Evolutionary conservation across 192 early-diverging fungal genomes (phyloP).

Genomic region (Phycomyces blakesleeanus): DNA sequence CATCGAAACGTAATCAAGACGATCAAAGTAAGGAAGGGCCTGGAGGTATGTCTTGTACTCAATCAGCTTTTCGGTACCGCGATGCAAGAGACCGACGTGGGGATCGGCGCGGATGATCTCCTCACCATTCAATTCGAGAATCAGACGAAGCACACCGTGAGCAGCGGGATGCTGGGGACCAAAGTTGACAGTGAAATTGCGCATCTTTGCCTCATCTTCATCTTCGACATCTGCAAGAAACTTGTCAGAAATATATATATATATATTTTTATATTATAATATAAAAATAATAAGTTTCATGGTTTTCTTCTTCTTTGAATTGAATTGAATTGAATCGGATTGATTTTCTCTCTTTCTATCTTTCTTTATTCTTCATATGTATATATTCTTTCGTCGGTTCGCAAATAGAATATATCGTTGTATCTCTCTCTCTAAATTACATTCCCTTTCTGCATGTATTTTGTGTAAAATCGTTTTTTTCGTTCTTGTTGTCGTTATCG

Average conservation of each 20-base stretch:
- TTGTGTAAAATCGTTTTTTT: too few species aligned
- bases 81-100: conserved; percentile 94
- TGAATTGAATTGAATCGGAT: background rate
- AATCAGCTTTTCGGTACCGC: conserved; percentile 98
- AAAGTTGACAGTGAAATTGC: conserved; percentile 95
- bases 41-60: conserved; percentile 99
- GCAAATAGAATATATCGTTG: too few species aligned
- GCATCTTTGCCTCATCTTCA: conserved; percentile 47
- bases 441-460: too few species aligned
- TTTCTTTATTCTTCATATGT: background rate
- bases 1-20: conserved; percentile 98
- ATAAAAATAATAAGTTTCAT: background rate
- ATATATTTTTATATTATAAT: background rate
- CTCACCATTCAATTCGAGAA: conserved; percentile 92
- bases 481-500: background rate
- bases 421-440: too few species aligned
- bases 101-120: conserved; percentile 91
- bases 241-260: background rate
- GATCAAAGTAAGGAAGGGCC: conserved; percentile 98
- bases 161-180: conserved; percentile 99
- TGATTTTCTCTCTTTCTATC: background rate
- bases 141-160: conserved; percentile 70
- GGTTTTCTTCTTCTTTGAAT: background rate
- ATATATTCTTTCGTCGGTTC: too few species aligned
- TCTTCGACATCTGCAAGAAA: conserved; percentile 33